Conservation (phyloP, 2,329 filamentous ascomycete genomes). For the Claviceps purpurea region DNA sequence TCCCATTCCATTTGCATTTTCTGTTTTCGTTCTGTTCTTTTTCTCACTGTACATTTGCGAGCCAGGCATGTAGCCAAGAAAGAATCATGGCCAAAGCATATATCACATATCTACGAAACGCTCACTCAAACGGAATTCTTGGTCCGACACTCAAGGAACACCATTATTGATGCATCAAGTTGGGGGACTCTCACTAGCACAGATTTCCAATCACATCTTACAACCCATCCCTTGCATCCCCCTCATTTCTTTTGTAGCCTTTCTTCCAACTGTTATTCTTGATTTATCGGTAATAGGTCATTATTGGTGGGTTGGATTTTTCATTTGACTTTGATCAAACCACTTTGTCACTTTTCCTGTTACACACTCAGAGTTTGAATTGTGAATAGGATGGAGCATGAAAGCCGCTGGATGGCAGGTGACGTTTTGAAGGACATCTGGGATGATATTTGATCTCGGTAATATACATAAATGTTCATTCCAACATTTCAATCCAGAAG, state of each 20-base stretch:
- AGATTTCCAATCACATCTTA: not conserved
- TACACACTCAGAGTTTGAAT: not conserved
- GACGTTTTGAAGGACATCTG: not conserved
- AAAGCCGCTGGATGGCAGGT: not conserved
- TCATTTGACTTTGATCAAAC: not conserved
- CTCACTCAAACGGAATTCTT: not conserved
- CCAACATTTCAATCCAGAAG: not conserved
- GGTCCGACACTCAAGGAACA: not conserved
- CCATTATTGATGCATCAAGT: not conserved
- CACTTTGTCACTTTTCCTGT: not conserved
- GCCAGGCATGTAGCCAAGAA: not conserved
- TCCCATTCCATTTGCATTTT: not conserved
- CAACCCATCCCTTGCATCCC: not conserved
- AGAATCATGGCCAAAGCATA: not conserved
- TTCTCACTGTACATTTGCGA: not conserved
- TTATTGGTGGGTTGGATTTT: not conserved
- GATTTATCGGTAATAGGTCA: not conserved
- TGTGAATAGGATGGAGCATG: constrained; percentile 1
- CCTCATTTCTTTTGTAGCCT: not conserved
- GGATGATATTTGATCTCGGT: not conserved
- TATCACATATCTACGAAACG: constrained; percentile 1
- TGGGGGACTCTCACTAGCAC: not conserved
- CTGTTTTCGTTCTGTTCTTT: not conserved
- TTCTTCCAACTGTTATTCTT: not conserved
- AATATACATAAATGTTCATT: not conserved